A percentile compares a stretch with the other conserved stretches of the same genome.
Evolutionary conservation across 225 moss, liverwort and hornwort genomes (phyloP).

Genomic region (Bryum argenteum): DNA sequence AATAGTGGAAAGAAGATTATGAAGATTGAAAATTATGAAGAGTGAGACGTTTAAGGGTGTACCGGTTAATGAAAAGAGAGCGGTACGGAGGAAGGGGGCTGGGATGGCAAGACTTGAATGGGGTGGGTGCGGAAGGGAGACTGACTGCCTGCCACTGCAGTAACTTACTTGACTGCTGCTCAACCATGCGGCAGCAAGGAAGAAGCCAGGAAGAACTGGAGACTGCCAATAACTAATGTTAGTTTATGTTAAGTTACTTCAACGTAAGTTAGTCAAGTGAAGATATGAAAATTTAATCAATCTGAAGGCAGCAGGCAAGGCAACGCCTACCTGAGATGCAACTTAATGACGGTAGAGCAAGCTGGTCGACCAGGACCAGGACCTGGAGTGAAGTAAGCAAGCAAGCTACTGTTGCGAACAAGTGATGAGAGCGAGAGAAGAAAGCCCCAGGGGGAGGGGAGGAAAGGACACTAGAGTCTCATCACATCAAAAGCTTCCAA

Average conservation of each 20-base stretch:
- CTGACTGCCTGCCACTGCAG: not conserved
- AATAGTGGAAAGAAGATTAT: too few relatives aligned
- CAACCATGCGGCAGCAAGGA: not conserved
- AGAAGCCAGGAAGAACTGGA: not conserved
- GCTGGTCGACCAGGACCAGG: too few relatives aligned
- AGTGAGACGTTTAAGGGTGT: not conserved
- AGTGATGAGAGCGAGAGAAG: not conserved
- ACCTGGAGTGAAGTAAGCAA: too few relatives aligned
- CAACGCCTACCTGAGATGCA: too few relatives aligned
- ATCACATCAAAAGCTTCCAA: not conserved
- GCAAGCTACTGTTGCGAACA: too few relatives aligned
- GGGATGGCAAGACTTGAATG: not conserved
- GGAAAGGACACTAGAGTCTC: not conserved
- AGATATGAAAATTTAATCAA: too few relatives aligned
- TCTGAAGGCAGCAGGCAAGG: too few relatives aligned
- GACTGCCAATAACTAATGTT: too few relatives aligned
- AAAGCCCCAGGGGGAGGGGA: not conserved
- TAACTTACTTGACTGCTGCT: not conserved
- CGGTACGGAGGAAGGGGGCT: not conserved
- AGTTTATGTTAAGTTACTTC: too few relatives aligned
- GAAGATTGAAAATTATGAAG: too few relatives aligned
- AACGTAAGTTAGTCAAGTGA: too few relatives aligned
- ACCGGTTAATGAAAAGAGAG: not conserved
- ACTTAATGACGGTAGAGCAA: too few relatives aligned
- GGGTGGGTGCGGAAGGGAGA: not conserved